These are phyloP conservation scores for Phytophthora kernoviae DNA, from an alignment of 352 stramenopile genomes.

Conservation along the genomic window DNA sequence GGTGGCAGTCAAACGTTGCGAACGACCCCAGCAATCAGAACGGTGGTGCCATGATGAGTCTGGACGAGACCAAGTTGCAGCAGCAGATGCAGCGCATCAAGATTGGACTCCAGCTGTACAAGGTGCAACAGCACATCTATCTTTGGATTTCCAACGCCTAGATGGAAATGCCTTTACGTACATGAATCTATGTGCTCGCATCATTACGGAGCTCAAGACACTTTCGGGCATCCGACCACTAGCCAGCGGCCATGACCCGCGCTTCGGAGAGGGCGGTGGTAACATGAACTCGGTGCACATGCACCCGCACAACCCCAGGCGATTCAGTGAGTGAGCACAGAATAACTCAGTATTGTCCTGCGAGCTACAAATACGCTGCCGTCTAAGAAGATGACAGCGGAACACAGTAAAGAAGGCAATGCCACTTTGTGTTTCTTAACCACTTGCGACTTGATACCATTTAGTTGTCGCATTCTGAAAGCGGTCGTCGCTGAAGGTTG, in stretches of 20 bases:
- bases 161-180: slow-evolving; percentile 99
- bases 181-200: slow-evolving; percentile 98
- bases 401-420: slow-evolving; percentile 26
- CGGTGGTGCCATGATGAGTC: slow-evolving; percentile 20
- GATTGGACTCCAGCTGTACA: slow-evolving; percentile 97
- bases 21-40: slow-evolving; percentile 23
- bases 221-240: slow-evolving; percentile 81
- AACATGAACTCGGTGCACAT: slow-evolving; percentile 61
- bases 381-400: slow-evolving; percentile 9
- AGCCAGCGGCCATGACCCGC: slow-evolving; percentile 51
- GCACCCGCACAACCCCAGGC: slow-evolving; percentile 44
- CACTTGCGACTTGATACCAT: background rate
- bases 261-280: slow-evolving; percentile 50
- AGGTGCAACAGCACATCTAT: slow-evolving; percentile 99
- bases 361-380: slow-evolving; percentile 14
- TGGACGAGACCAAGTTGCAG: slow-evolving; percentile 34
- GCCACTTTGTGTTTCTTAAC: slow-evolving; percentile 18
- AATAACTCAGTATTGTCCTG: slow-evolving; percentile 7
- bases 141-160: slow-evolving; percentile 98
- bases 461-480: slow-evolving; percentile 16
- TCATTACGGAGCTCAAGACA: slow-evolving; percentile 99
- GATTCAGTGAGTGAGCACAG: slow-evolving; percentile 17
- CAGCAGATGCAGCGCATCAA: slow-evolving; percentile 86
- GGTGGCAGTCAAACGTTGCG: slow-evolving; percentile 88
- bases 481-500: slow-evolving; percentile 19